These are phyloP conservation scores for Agaricus subrufescens DNA, from an alignment of 768 basidiomycete genomes.

Conservation along the genomic window DNA sequence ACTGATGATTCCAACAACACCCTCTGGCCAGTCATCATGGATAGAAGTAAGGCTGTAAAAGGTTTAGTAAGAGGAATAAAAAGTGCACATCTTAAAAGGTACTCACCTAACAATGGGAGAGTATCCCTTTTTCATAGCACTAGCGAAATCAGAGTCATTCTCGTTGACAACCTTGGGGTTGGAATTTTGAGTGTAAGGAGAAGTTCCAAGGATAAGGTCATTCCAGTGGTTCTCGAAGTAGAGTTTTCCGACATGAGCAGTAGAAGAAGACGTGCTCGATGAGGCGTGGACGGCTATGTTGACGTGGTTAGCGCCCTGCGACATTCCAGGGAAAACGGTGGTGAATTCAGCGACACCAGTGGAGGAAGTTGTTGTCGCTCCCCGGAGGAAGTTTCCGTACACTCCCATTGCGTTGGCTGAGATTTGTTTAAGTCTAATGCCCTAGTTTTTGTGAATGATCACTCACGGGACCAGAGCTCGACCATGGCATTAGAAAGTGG, in stretches of 20 bases:
- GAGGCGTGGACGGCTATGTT: slow-evolving; percentile 28
- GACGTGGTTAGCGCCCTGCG: slow-evolving; percentile 31
- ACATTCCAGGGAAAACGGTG: slow-evolving; percentile 32
- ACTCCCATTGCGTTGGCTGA: slow-evolving; percentile 31
- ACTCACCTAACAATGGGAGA: slow-evolving; percentile 24
- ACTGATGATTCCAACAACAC: slow-evolving; percentile 10
- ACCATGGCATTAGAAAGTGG: slow-evolving; percentile 33
- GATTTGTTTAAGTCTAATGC: neutral
- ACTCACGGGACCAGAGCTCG: slow-evolving; percentile 30
- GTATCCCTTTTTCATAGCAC: slow-evolving; percentile 20
- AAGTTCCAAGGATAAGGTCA: slow-evolving; percentile 20
- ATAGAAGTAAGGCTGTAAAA: slow-evolving; percentile 2
- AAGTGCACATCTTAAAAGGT: neutral
- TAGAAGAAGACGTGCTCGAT: slow-evolving; percentile 20
- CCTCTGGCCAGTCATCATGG: slow-evolving; percentile 10
- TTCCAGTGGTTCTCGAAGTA: slow-evolving; percentile 36
- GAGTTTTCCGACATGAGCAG: slow-evolving; percentile 31
- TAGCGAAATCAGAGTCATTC: slow-evolving; percentile 23
- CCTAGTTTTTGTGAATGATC: neutral
- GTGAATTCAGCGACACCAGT: slow-evolving; percentile 35
- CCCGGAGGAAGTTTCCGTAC: slow-evolving; percentile 32
- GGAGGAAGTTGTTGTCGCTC: slow-evolving; percentile 25
- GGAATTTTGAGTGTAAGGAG: slow-evolving; percentile 26
- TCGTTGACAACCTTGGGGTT: slow-evolving; percentile 23
- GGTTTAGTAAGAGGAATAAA: neutral